Evolutionary conservation across 805 yeast genomes (phyloP).

Genomic region (Kluyveromyces starmeri): DNA sequence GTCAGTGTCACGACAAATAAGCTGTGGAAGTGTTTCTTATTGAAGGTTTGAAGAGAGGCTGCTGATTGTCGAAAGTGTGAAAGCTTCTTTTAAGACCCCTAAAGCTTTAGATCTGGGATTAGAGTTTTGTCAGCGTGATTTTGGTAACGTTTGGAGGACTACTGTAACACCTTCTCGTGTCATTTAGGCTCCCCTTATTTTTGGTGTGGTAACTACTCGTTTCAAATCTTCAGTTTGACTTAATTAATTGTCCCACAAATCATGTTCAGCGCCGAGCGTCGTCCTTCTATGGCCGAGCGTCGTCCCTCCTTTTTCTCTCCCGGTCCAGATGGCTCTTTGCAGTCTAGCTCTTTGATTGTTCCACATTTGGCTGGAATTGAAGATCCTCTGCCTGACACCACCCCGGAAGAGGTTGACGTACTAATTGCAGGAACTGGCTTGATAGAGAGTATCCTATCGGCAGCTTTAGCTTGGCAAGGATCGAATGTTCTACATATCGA

Average conservation of each 20-base stretch:
- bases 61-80: too few species aligned
- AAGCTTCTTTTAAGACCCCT: too few species aligned
- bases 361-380: conserved; percentile 75
- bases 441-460: conserved; percentile 79
- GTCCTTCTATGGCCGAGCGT: conserved; percentile 61
- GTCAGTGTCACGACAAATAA: too few species aligned
- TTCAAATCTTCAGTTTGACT: background rate
- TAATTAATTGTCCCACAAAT: background rate
- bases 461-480: conserved; percentile 98
- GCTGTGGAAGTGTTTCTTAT: too few species aligned
- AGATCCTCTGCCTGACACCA: conserved; percentile 51
- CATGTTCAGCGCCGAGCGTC: conserved; percentile 35
- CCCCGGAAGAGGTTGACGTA: conserved; percentile 76
- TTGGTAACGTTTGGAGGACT: too few species aligned
- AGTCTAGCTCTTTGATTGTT: conserved; percentile 31
- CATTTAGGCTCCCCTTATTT: too few species aligned
- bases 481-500: conserved; percentile 88
- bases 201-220: too few species aligned
- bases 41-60: too few species aligned
- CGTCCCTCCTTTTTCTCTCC: conserved; percentile 41
- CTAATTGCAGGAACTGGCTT: conserved; percentile 90
- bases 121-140: too few species aligned
- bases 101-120: too few species aligned
- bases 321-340: conserved; percentile 11
- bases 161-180: too few species aligned